phyloP scores from a whole-genome alignment of 192 early-diverging fungal species.

The Entomortierella chlamydospora region DNA sequence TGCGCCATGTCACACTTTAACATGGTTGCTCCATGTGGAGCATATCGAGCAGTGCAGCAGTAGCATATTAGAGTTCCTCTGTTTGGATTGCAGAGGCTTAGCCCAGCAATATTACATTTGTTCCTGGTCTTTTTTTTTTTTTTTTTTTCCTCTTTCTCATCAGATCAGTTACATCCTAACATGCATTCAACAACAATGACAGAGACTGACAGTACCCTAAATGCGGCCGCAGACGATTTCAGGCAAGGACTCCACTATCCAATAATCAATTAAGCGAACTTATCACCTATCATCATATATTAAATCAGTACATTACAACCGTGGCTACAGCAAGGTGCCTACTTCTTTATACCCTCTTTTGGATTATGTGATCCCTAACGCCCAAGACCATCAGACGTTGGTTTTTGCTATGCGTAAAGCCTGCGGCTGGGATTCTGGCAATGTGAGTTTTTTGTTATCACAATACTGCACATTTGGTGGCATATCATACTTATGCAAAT shows the following conservation, averaged over 20 bases:
- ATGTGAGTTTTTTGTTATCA: constrained; percentile 9
- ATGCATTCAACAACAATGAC: too few species aligned
- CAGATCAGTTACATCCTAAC: background rate
- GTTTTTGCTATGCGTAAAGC: constrained; percentile 40
- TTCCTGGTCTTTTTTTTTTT: constrained; percentile 3
- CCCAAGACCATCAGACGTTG: constrained; percentile 32
- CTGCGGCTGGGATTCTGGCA: constrained; percentile 43
- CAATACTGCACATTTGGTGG: background rate
- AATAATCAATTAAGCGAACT: too few species aligned
- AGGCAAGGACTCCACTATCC: too few species aligned
- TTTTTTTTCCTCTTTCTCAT: background rate
- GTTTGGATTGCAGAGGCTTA: too few species aligned
- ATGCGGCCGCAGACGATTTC: too few species aligned
- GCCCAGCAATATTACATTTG: background rate
- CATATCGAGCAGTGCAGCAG: too few species aligned
- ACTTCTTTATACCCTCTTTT: constrained; percentile 2
- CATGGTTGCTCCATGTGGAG: too few species aligned
- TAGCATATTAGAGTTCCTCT: too few species aligned
- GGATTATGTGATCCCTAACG: constrained; percentile 43
- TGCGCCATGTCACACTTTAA: too few species aligned
- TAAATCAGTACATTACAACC: background rate
- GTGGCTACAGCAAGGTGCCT: too few species aligned
- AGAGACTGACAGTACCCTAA: too few species aligned
- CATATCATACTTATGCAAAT: background rate
- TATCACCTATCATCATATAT: too few species aligned